Conservation (phyloP, 2,329 filamentous ascomycete genomes). For the Pleoardoris graminearum region DNA sequence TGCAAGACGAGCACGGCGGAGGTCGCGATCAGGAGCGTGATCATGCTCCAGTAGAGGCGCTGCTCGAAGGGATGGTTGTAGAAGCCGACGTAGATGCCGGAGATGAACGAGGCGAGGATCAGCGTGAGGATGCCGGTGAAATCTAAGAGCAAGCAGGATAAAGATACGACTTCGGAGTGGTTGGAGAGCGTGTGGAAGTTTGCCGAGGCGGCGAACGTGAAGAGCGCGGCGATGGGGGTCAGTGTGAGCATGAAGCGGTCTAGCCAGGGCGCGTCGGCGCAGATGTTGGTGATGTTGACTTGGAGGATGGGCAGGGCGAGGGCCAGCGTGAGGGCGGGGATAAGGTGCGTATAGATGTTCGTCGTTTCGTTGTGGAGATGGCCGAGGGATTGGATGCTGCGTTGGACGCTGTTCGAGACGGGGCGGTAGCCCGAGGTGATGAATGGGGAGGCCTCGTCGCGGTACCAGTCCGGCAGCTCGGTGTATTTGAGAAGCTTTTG, state of each 20-base stretch:
- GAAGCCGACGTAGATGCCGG: conserved; percentile 66
- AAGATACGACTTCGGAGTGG: conserved; percentile 75
- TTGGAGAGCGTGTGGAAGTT: conserved; percentile 82
- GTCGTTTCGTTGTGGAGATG: conserved; percentile 69
- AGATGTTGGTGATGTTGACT: conserved; percentile 22
- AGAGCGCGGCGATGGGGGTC: conserved; percentile 40
- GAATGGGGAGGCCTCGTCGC: conserved; percentile 63
- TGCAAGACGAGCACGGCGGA: conserved; percentile 42
- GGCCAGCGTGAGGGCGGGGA: conserved; percentile 37
- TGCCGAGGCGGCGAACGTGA: conserved; percentile 51
- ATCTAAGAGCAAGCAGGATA: conserved; percentile 85
- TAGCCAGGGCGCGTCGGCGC: conserved; percentile 24
- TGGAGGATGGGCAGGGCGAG: conserved; percentile 27
- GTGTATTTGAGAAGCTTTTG: conserved; percentile 33
- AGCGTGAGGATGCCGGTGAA: conserved; percentile 88
- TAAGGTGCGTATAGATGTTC: conserved; percentile 71
- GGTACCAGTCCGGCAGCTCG: conserved; percentile 47
- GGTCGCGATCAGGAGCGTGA: conserved; percentile 31
- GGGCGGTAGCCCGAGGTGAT: conserved; percentile 67
- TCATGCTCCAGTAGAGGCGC: conserved; percentile 48
- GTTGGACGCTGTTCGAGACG: conserved; percentile 60
- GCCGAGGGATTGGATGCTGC: conserved; percentile 59
- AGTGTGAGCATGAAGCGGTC: conserved; percentile 37
- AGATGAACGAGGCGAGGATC: conserved; percentile 86
- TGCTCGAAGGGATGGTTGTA: conserved; percentile 43